These are phyloP conservation scores for Mycena sp. DNA, from an alignment of 1,284 basidiomycete species.

Conservation along the genomic window DNA sequence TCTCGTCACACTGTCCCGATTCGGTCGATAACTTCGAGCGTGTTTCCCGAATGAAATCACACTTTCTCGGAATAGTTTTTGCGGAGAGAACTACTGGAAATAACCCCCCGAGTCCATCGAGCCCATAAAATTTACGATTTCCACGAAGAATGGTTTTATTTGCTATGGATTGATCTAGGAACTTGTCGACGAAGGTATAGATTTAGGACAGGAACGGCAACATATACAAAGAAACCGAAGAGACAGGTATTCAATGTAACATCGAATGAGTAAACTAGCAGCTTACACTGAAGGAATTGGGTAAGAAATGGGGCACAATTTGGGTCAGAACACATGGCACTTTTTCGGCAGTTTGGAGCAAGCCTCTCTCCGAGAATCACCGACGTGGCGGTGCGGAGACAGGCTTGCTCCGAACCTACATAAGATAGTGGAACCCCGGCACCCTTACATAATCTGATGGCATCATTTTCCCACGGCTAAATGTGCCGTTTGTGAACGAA, in stretches of 20 bases:
- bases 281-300: not conserved
- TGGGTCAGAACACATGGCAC: not conserved
- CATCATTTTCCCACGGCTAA: too few relatives aligned
- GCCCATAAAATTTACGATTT: constrained; percentile 5
- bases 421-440: too few relatives aligned
- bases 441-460: too few relatives aligned
- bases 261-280: not conserved
- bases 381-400: constrained; percentile 2
- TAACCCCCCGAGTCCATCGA: not conserved
- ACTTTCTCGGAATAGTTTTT: not conserved
- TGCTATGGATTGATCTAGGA: not conserved
- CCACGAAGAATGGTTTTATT: not conserved
- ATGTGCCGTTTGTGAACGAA: too few relatives aligned
- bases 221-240: not conserved
- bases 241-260: too few relatives aligned
- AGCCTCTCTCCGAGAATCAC: too few relatives aligned
- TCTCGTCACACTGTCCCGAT: too few relatives aligned
- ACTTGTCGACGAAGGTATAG: not conserved
- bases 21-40: not conserved
- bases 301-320: not conserved
- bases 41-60: not conserved
- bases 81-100: not conserved
- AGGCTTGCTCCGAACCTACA: constrained; percentile 14
- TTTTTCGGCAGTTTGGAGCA: too few relatives aligned
- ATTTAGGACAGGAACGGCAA: not conserved